These are phyloP conservation scores for Yamadazyma sp. DNA, from an alignment of 805 yeast species.

Conservation along the genomic window DNA sequence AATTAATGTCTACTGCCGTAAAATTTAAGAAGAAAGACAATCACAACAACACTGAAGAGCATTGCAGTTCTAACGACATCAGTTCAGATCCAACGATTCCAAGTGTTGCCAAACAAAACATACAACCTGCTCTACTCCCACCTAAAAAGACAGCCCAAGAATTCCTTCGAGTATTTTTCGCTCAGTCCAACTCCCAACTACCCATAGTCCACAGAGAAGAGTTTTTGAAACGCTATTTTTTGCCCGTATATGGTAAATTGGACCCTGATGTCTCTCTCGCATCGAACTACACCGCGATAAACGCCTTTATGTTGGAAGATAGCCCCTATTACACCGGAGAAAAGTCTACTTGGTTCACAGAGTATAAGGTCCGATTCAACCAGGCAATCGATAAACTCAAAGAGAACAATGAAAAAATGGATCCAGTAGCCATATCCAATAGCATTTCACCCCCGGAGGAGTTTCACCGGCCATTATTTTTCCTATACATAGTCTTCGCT, in stretches of 20 bases:
- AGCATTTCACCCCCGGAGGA: constrained; percentile 45
- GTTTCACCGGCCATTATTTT: constrained; percentile 59
- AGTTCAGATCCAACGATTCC: constrained; percentile 10
- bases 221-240: constrained; percentile 63
- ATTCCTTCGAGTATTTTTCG: constrained; percentile 64
- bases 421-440: constrained; percentile 35
- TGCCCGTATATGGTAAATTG: constrained; percentile 77
- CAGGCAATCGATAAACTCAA: constrained; percentile 9
- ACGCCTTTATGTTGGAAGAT: constrained; percentile 25
- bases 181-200: constrained; percentile 78
- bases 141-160: constrained; percentile 68
- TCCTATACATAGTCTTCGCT: constrained; percentile 75
- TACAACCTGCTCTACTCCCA: constrained; percentile 56
- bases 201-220: constrained; percentile 83
- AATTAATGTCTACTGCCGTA: constrained; percentile 74
- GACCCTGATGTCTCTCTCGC: constrained; percentile 56
- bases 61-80: too few relatives aligned
- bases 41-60: too few relatives aligned
- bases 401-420: constrained; percentile 16
- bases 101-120: constrained; percentile 6
- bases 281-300: constrained; percentile 51
- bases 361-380: constrained; percentile 35
- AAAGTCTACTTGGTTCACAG: constrained; percentile 48
- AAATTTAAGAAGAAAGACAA: constrained; percentile 42
- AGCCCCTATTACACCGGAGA: constrained; percentile 18